Evolutionary conservation across 1,284 basidiomycete species (phyloP).

Genomic region (Chalciporus piperatoides): DNA sequence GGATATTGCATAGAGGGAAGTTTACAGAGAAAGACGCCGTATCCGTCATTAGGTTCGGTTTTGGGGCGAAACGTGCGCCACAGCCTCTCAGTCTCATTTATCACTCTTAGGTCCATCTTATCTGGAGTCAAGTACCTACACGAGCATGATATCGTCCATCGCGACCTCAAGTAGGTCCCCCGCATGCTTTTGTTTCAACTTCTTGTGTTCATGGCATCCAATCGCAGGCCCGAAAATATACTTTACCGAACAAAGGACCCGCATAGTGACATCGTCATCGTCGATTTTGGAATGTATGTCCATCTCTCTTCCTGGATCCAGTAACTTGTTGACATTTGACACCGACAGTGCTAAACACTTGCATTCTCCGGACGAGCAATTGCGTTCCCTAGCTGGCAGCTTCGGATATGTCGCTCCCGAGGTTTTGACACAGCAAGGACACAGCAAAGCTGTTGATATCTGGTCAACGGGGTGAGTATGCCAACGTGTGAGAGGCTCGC

Average conservation of each 20-base stretch:
- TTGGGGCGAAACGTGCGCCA: background rate
- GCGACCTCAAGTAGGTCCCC: constrained; percentile 76
- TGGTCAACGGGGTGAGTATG: constrained; percentile 85
- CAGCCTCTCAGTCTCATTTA: constrained; percentile 1
- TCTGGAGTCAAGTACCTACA: constrained; percentile 82
- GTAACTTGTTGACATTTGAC: background rate
- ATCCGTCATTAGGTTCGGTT: constrained; percentile 53
- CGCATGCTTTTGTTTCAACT: background rate
- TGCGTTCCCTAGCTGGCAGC: constrained; percentile 83
- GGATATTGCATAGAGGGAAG: constrained; percentile 77
- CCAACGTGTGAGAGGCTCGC: background rate
- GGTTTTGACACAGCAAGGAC: constrained; percentile 78
- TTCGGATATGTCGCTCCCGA: constrained; percentile 96
- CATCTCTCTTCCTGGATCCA: background rate
- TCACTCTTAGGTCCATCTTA: constrained; percentile 58
- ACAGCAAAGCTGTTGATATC: constrained; percentile 90
- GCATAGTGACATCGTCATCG: constrained; percentile 83
- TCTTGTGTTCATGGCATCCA: background rate
- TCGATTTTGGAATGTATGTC: constrained; percentile 92
- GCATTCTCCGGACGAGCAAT: constrained; percentile 71
- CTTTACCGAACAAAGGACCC: constrained; percentile 76
- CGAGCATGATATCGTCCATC: constrained; percentile 85
- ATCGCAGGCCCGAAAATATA: constrained; percentile 86
- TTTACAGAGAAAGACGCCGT: constrained; percentile 90
- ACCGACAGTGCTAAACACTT: constrained; percentile 76